Evolutionary conservation across 768 basidiomycete genomes (phyloP).

Genomic region (Tulasnella sp.): DNA sequence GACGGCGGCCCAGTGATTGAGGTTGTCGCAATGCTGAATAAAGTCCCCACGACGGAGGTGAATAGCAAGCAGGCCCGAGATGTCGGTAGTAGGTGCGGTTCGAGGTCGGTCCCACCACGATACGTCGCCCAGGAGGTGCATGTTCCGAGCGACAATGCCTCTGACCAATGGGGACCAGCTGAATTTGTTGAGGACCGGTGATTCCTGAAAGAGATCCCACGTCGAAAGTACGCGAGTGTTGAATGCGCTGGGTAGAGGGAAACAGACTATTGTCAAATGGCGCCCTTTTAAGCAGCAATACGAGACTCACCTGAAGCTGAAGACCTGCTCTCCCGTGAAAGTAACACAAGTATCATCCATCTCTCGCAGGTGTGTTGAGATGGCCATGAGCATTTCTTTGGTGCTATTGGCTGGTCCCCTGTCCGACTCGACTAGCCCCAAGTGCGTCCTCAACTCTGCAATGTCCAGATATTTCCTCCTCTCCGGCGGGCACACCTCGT

Average conservation of each 20-base stretch:
- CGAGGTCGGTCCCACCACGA: conserved; percentile 38
- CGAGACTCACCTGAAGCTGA: conserved; percentile 53
- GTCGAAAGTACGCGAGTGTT: conserved; percentile 51
- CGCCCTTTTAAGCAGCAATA: no score
- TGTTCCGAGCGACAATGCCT: conserved; percentile 53
- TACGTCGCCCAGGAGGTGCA: conserved; percentile 47
- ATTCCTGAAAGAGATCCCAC: conserved; percentile 50
- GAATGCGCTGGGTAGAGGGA: conserved; percentile 52
- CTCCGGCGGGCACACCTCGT: conserved; percentile 50
- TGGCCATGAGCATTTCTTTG: conserved; percentile 56
- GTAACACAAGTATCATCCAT: conserved; percentile 52
- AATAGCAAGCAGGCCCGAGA: conserved; percentile 56
- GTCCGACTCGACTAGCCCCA: conserved; percentile 47
- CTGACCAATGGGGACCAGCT: conserved; percentile 59
- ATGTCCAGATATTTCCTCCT: conserved; percentile 48
- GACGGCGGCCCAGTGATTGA: conserved; percentile 50
- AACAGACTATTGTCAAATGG: background rate
- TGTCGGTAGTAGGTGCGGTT: conserved; percentile 40
- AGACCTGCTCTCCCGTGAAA: conserved; percentile 51
- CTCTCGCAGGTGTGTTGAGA: conserved; percentile 49
- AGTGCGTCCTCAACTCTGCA: conserved; percentile 43
- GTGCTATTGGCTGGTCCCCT: conserved; percentile 38
- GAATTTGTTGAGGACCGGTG: conserved; percentile 57
- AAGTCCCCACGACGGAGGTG: conserved; percentile 65
- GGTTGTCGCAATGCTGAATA: conserved; percentile 56